Conservation (phyloP, 192 early-diverging fungal species). For the Coemansia sp. region DNA sequence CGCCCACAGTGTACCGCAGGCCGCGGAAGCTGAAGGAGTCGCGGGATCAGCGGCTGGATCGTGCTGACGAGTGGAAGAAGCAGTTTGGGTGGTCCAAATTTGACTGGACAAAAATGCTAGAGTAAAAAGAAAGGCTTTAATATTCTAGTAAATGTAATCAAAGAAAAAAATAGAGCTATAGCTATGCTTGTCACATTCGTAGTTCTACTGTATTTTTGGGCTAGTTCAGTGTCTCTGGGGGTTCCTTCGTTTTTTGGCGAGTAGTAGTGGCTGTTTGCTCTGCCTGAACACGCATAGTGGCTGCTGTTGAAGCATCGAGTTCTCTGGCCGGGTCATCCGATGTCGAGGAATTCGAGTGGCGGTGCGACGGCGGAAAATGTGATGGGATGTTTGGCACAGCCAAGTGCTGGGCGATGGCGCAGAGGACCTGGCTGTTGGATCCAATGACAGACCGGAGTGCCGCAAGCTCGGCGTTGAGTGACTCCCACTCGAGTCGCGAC, state of each 20-base stretch:
- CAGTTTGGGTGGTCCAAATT: conserved; percentile 68
- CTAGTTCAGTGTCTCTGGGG: too few species aligned
- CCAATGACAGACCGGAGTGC: conserved; percentile 24
- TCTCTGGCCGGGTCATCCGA: neutral
- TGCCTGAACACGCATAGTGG: neutral
- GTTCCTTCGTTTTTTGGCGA: neutral
- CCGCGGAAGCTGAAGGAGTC: conserved; percentile 58
- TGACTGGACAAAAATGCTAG: conserved; percentile 78
- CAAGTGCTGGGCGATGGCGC: conserved; percentile 39
- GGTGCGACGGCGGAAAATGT: too few species aligned
- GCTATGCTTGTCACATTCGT: too few species aligned
- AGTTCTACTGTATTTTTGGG: too few species aligned
- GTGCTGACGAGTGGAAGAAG: conserved; percentile 59
- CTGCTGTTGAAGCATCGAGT: neutral
- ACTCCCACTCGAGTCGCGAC: conserved; percentile 36
- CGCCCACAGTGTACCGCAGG: conserved; percentile 70
- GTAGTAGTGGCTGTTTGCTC: neutral
- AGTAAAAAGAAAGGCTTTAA: neutral
- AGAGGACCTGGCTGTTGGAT: conserved; percentile 26
- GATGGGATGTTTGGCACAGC: conserved; percentile 8
- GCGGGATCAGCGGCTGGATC: conserved; percentile 51
- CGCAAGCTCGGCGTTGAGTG: conserved; percentile 36
- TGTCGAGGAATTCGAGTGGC: too few species aligned
- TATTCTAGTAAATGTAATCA: neutral
- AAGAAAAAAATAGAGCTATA: too few species aligned